phyloP scores from a whole-genome alignment of 169 alveolate genomes.

The Toxoplasma gondii region DNA sequence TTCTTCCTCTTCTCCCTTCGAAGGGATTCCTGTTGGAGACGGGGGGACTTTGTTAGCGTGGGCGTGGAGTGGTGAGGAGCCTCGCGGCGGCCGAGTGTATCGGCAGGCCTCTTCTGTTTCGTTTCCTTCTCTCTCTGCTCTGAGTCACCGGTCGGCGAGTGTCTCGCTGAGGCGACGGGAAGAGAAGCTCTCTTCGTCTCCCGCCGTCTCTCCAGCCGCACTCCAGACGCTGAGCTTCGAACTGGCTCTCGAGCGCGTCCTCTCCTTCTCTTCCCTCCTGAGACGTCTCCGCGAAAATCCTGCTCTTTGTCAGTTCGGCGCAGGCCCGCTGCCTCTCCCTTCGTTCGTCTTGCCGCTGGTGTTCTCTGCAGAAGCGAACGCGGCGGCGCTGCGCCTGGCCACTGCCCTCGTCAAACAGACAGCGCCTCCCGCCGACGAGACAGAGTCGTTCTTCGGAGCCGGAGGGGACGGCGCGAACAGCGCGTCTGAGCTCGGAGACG shows the following conservation, averaged over 20 bases:
- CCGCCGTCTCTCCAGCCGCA: background rate
- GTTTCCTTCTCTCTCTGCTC: background rate
- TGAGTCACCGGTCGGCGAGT: background rate
- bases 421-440: background rate
- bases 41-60: background rate
- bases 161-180: background rate
- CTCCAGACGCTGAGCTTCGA: background rate
- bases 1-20: too few relatives aligned
- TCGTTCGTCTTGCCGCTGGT: background rate
- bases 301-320: background rate
- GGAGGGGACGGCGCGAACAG: background rate
- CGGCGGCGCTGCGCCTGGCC: background rate
- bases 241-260: background rate
- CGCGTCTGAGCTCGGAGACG: background rate
- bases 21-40: background rate
- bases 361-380: background rate
- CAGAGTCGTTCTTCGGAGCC: too few relatives aligned
- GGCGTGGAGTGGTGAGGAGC: background rate
- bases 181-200: background rate
- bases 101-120: background rate
- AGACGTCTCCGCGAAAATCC: background rate
- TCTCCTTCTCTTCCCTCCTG: background rate
- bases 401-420: background rate
- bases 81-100: background rate
- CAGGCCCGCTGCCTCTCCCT: background rate